A percentile compares a stretch with the other conserved stretches of the same genome.
These are phyloP conservation scores for Pezicula rhizophila DNA, from an alignment of 2,329 filamentous ascomycete genomes.

Conservation along the genomic window DNA sequence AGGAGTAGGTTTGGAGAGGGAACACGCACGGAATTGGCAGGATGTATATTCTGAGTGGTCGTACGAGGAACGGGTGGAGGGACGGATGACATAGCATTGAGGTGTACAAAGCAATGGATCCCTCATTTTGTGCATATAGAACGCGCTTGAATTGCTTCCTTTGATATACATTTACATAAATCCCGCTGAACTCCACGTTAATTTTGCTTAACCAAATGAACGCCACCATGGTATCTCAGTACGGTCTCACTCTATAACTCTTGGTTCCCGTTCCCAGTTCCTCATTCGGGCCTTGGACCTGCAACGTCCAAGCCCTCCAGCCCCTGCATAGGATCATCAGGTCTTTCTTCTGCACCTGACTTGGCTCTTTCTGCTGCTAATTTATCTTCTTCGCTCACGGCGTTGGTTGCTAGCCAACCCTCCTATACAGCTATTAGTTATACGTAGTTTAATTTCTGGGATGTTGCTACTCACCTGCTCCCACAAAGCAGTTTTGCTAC, in stretches of 20 bases:
- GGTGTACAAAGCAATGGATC: background rate
- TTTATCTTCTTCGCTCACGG: constrained; percentile 74
- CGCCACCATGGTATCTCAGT: constrained; percentile 7
- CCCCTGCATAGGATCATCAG: constrained; percentile 90
- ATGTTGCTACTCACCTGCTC: constrained; percentile 67
- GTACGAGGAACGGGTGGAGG: background rate
- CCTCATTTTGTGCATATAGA: too few relatives aligned
- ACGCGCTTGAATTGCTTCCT: too few relatives aligned
- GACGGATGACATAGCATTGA: constrained; percentile 3
- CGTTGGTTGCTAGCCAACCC: constrained; percentile 85
- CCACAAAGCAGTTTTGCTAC: constrained; percentile 93
- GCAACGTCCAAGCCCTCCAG: constrained; percentile 90
- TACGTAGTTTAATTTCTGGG: background rate
- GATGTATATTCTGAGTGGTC: background rate
- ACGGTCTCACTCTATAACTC: too few relatives aligned
- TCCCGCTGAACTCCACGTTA: too few relatives aligned
- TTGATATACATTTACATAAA: too few relatives aligned
- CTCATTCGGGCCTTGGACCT: constrained; percentile 73
- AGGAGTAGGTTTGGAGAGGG: constrained; percentile 23
- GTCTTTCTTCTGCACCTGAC: constrained; percentile 44
- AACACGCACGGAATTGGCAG: background rate
- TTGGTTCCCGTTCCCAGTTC: too few relatives aligned
- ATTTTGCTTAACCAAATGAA: constrained; percentile 1
- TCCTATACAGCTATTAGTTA: constrained; percentile 53
- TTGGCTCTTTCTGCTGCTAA: constrained; percentile 50